phyloP scores from a whole-genome alignment of 2,329 filamentous ascomycete genomes.

The Grosmannia clavigera region DNA sequence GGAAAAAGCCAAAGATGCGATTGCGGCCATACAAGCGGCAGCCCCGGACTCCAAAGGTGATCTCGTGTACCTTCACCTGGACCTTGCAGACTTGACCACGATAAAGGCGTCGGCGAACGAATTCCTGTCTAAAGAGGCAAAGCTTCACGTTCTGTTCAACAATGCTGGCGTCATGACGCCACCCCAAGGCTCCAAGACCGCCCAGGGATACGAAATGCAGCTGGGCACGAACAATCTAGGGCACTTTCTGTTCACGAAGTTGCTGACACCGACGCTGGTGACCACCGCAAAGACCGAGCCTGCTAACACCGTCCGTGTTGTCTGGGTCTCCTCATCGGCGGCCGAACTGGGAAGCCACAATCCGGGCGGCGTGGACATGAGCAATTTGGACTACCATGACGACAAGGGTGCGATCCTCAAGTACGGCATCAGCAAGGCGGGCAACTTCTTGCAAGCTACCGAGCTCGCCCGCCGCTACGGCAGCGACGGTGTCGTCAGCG shows the following conservation, averaged over 20 bases:
- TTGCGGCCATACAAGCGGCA: conserved; percentile 24
- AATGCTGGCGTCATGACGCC: conserved; percentile 25
- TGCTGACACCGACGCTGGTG: conserved; percentile 13
- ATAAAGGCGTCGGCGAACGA: conserved; percentile 16
- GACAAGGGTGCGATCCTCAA: background rate
- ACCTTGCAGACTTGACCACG: conserved; percentile 20
- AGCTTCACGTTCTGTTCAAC: conserved; percentile 24
- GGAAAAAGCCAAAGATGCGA: conserved; percentile 25
- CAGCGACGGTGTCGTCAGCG: conserved; percentile 7
- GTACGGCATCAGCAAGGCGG: conserved; percentile 10
- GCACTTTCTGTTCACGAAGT: conserved; percentile 14
- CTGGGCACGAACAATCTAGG: conserved; percentile 15
- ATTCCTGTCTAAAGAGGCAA: conserved; percentile 18
- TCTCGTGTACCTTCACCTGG: conserved; percentile 27
- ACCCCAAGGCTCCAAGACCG: conserved; percentile 16
- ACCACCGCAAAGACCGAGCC: conserved; percentile 6
- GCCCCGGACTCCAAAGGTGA: conserved; percentile 19
- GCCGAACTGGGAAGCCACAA: conserved; percentile 8
- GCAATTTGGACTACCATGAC: conserved; percentile 8
- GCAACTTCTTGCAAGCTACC: conserved; percentile 10
- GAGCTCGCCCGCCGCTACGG: conserved; percentile 10
- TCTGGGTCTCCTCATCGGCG: conserved; percentile 11
- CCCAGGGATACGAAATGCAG: conserved; percentile 15
- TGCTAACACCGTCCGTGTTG: conserved; percentile 10
- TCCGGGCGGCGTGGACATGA: conserved; percentile 8